These are phyloP conservation scores for Lenwebbia sp. DNA, from an alignment of 345 rosid genomes.

Conservation along the genomic window DNA sequence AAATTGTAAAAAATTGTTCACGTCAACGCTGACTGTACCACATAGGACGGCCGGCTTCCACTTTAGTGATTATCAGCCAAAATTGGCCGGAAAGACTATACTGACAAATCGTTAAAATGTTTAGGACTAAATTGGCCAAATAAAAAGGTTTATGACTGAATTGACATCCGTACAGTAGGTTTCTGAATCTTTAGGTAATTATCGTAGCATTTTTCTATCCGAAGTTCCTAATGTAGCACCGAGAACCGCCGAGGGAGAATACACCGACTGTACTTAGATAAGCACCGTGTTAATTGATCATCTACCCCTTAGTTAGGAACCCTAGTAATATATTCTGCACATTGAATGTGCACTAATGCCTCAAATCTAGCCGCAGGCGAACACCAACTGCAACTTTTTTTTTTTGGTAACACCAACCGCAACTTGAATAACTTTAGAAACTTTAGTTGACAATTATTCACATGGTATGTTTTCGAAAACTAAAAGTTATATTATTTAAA, in stretches of 20 bases:
- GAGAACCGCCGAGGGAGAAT: not conserved
- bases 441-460: not conserved
- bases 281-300: not conserved
- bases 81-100: too few species aligned
- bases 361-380: not conserved
- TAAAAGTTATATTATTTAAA: not conserved
- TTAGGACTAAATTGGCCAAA: too few species aligned
- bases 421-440: not conserved
- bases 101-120: too few species aligned
- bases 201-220: not conserved
- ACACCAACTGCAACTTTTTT: not conserved
- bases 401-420: too few species aligned
- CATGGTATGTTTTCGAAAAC: not conserved
- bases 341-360: not conserved
- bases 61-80: too few species aligned
- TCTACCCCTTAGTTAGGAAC: not conserved
- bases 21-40: accelerated
- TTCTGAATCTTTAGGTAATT: too few species aligned
- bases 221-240: not conserved
- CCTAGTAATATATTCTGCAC: not conserved
- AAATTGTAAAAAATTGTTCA: too few species aligned
- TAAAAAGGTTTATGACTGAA: too few species aligned
- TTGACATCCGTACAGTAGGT: too few species aligned
- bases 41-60: too few species aligned
- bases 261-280: not conserved